A percentile compares a stretch with the other conserved stretches of the same genome.
phyloP scores from a whole-genome alignment of 139 green algal species.

The Chlamydomonas sphaeroides region DNA sequence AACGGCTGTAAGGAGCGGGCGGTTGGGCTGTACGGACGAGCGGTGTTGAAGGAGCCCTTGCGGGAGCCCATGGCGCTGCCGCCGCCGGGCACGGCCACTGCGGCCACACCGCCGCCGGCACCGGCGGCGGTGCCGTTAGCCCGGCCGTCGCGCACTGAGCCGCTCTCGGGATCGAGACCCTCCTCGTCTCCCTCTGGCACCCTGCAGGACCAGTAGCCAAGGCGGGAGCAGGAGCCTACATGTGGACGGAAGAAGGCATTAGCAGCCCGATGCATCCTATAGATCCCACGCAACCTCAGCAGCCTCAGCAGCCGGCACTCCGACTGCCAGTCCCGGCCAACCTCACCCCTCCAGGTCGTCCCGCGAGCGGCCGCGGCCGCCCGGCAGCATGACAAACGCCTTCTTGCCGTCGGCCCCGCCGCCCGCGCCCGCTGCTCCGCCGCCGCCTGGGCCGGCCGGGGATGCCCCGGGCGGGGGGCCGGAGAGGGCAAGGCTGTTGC shows the following conservation, averaged over 20 bases:
- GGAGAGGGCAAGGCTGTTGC: no score
- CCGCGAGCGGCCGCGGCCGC: background rate
- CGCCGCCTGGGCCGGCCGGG: background rate
- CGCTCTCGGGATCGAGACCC: constrained; percentile 14
- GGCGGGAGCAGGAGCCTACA: no score
- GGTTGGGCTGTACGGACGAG: constrained; percentile 18
- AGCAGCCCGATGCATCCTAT: no score
- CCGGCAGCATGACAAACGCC: constrained; percentile 29
- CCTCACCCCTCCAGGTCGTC: constrained; percentile 37
- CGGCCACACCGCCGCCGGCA: background rate
- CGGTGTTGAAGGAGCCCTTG: background rate
- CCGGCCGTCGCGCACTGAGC: background rate
- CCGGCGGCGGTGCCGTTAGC: no score
- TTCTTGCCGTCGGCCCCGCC: background rate
- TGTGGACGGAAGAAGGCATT: no score
- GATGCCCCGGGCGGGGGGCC: no score
- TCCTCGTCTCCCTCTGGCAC: constrained; percentile 36
- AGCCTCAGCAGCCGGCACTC: no score
- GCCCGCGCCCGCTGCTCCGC: background rate
- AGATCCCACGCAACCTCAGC: no score
- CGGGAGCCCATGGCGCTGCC: background rate
- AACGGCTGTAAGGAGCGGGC: background rate
- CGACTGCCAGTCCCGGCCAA: no score
- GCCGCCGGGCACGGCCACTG: background rate
- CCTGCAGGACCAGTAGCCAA: background rate